These are phyloP conservation scores for Anthracocystis setariae DNA, from an alignment of 1,284 basidiomycete genomes.

Conservation along the genomic window DNA sequence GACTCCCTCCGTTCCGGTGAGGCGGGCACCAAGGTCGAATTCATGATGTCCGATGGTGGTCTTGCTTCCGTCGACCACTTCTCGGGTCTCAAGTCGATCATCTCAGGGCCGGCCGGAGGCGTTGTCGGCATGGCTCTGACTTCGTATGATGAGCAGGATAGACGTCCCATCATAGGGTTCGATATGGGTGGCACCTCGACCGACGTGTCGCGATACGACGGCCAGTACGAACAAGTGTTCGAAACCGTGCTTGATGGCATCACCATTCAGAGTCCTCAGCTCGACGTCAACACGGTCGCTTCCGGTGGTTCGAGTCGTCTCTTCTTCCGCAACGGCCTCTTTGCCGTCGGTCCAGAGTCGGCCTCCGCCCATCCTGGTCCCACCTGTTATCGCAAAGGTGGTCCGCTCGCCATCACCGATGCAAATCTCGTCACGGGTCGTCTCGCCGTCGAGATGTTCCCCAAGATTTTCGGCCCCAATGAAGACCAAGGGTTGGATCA, in stretches of 20 bases:
- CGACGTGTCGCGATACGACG: conserved; percentile 87
- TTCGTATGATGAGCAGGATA: conserved; percentile 78
- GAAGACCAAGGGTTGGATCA: conserved; percentile 84
- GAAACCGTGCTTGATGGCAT: conserved; percentile 92
- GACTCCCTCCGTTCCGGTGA: conserved; percentile 73
- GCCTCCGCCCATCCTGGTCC: conserved; percentile 66
- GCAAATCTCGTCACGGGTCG: conserved; percentile 66
- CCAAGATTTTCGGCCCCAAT: conserved; percentile 85
- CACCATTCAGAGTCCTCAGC: conserved; percentile 84
- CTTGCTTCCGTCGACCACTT: conserved; percentile 86
- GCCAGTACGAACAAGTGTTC: conserved; percentile 85
- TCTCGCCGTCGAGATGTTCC: conserved; percentile 72
- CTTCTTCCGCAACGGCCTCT: conserved; percentile 66
- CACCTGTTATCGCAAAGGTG: conserved; percentile 66
- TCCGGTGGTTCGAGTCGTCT: conserved; percentile 62
- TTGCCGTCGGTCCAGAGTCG: conserved; percentile 64
- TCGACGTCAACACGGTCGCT: conserved; percentile 68
- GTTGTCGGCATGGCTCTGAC: conserved; percentile 88
- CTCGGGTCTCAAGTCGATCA: conserved; percentile 85
- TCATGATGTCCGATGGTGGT: conserved; percentile 73
- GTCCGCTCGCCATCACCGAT: conserved; percentile 65
- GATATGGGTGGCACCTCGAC: conserved; percentile 79
- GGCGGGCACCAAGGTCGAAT: conserved; percentile 65
- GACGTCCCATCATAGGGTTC: conserved; percentile 75
- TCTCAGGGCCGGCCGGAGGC: conserved; percentile 87